Percentiles rank a stretch among this genome's conserved stretches.
phyloP scores from a whole-genome alignment of 352 stramenopile species.

The Lagenidium giganteum region DNA sequence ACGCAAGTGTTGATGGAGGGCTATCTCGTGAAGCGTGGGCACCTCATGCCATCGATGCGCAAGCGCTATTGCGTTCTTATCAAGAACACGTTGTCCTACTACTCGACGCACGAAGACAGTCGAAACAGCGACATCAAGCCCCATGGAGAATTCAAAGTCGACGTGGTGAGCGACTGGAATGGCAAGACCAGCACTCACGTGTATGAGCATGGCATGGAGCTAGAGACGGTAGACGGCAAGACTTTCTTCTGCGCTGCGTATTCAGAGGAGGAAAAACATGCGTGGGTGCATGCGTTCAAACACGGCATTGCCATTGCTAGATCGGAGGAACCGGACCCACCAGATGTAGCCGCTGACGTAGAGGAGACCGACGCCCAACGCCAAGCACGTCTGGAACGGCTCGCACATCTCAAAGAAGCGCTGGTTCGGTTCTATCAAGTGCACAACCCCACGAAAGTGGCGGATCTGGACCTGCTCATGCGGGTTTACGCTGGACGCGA shows the following conservation, averaged over 20 bases:
- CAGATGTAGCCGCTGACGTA: background rate
- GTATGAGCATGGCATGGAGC: conserved; percentile 42
- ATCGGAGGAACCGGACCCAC: background rate
- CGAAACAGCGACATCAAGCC: conserved; percentile 21
- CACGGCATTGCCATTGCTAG: conserved; percentile 21
- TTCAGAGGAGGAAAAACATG: conserved; percentile 28
- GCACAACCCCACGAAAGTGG: conserved; percentile 43
- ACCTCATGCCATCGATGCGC: conserved; percentile 52
- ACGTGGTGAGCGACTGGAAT: conserved; percentile 40
- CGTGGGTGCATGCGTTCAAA: conserved; percentile 41
- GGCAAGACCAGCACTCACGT: conserved; percentile 34
- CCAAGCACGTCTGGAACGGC: conserved; percentile 11
- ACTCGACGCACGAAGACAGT: conserved; percentile 48
- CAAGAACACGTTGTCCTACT: conserved; percentile 36
- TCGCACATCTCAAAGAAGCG: conserved; percentile 26
- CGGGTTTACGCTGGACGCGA: conserved; percentile 40
- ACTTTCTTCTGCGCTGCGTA: conserved; percentile 51
- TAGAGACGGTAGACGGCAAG: conserved; percentile 40
- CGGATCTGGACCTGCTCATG: conserved; percentile 40
- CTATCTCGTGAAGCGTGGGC: conserved; percentile 54
- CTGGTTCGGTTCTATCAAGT: conserved; percentile 49
- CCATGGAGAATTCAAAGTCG: conserved; percentile 25
- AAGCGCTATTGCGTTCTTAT: conserved; percentile 54
- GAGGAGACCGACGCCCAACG: conserved; percentile 12
- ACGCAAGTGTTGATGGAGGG: conserved; percentile 38